Base-by-base conservation (phyloP, 2,329 filamentous ascomycete genomes). In the Scedosporium aurantiacum region DNA sequence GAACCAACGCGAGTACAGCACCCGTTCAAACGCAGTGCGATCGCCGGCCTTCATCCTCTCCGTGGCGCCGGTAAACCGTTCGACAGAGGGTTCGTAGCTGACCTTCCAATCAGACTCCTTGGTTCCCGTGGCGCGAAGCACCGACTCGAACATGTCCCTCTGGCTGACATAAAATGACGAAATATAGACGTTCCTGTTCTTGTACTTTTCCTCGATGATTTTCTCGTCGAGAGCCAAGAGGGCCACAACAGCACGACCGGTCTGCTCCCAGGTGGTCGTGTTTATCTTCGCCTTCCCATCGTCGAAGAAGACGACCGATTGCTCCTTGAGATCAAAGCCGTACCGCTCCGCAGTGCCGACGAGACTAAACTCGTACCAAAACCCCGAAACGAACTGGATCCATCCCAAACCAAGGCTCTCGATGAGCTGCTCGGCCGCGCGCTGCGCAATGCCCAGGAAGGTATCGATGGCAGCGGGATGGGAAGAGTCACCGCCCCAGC, bases 21-120 rank as follows among this genome's bases (percentile, higher is more conserved):
- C 27, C 68, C 75, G 76, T 3, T 64, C 67, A 64, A 78, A 82
- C 0, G 75, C 82, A 14, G 66, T 67, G 59, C 66, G 66, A 18
- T 78, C 76, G 27, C 75, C 78, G 7, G 57, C 55, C 60, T 76
- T 69, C 5, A 86, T 63, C 14, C 68, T 69, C 57, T 73, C 74
- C 58, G 74, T 63, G 0, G 76, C 82, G 0, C 78, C 74, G 37
- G 72, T 69, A 54, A 76, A 81, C 32, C 83, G 75, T 68, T 82
- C 69, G 58, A 72, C 68, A 0, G 74, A 72, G 0, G 70, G 63
- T 70, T 84, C 77, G 7, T 77, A 71, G 0, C 66, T 74, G 59
- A 88, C 75, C 4, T 69, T 77, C 86, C 85, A 89, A 67, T 88
- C 84, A 0, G 70, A 70, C 45, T 84, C 79, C 1, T 72, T 78